Percentiles rank a stretch among this genome's conserved stretches.
These are phyloP conservation scores for Tuber microsphaerosporum DNA, from an alignment of 495 filamentous ascomycete species.

Conservation along the genomic window DNA sequence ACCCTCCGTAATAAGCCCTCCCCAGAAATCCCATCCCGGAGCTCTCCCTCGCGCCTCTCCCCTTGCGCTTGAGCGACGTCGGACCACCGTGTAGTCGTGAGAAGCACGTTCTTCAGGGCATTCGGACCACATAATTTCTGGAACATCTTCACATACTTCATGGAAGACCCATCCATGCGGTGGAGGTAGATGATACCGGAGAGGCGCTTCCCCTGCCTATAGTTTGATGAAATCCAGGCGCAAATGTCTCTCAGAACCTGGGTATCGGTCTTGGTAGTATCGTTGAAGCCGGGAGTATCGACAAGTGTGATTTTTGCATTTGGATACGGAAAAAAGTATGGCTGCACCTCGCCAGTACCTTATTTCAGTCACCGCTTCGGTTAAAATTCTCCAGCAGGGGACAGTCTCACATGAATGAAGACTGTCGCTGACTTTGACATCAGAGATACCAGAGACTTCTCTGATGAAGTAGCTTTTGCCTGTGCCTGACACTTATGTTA, in stretches of 20 bases:
- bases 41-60: constrained; percentile 16
- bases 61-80: constrained; percentile 25
- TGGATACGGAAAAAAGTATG: constrained; percentile 17
- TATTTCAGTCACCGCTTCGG: neutral
- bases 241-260: constrained; percentile 45
- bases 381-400: neutral
- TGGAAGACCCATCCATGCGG: too few species aligned
- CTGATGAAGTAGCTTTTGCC: constrained; percentile 36
- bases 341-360: constrained; percentile 30
- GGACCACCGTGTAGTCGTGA: constrained; percentile 1
- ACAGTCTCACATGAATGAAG: constrained; percentile 25
- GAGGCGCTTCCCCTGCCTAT: constrained; percentile 33
- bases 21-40: constrained; percentile 41
- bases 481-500: constrained; percentile 38
- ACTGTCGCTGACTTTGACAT: constrained; percentile 27
- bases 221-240: constrained; percentile 36
- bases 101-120: too few species aligned
- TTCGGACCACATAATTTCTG: constrained; percentile 43
- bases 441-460: constrained; percentile 20
- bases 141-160: constrained; percentile 46
- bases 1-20: constrained; percentile 22
- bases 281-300: constrained; percentile 40
- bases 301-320: constrained; percentile 42
- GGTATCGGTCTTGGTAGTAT: constrained; percentile 10
- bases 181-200: constrained; percentile 47